Percentiles rank a stretch among this genome's conserved stretches.
Conservation (phyloP, 106 monocot genomes). For the Apostasia ramifera region DNA sequence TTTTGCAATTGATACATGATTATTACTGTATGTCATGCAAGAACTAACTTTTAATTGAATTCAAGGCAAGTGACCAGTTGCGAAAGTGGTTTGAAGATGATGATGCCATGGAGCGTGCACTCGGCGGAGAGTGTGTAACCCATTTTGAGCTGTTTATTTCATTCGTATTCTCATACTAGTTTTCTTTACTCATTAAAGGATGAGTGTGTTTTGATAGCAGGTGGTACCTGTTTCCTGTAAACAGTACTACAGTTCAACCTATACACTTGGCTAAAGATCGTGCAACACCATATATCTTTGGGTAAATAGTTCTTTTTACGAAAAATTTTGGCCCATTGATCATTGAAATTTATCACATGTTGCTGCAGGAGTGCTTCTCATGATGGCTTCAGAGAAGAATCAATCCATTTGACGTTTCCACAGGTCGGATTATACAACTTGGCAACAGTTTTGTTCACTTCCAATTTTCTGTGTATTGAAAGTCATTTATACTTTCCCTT, state of each 20-base stretch:
- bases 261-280: constrained; percentile 63
- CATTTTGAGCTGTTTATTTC: not conserved
- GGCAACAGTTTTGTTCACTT: no score
- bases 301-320: constrained; percentile 21
- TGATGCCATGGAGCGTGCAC: constrained; percentile 86
- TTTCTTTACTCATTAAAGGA: not conserved
- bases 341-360: not conserved
- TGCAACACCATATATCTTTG: constrained; percentile 36
- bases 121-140: constrained; percentile 86
- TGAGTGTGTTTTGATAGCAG: constrained; percentile 19
- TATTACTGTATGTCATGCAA: not conserved
- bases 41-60: constrained; percentile 1
- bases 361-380: constrained; percentile 39
- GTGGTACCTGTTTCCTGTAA: constrained; percentile 82
- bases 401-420: constrained; percentile 46
- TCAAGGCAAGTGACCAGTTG: constrained; percentile 86
- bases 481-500: no score
- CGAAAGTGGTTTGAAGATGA: constrained; percentile 95
- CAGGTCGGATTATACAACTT: constrained; percentile 34
- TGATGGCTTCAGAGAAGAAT: constrained; percentile 15
- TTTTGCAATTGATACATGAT: not conserved
- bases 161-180: not conserved
- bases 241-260: constrained; percentile 22
- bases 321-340: not conserved
- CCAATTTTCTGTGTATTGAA: no score